Percentiles rank a stretch among this genome's conserved stretches.
Evolutionary conservation across 257 asterid species (phyloP).

Genomic region (Plantago major): DNA sequence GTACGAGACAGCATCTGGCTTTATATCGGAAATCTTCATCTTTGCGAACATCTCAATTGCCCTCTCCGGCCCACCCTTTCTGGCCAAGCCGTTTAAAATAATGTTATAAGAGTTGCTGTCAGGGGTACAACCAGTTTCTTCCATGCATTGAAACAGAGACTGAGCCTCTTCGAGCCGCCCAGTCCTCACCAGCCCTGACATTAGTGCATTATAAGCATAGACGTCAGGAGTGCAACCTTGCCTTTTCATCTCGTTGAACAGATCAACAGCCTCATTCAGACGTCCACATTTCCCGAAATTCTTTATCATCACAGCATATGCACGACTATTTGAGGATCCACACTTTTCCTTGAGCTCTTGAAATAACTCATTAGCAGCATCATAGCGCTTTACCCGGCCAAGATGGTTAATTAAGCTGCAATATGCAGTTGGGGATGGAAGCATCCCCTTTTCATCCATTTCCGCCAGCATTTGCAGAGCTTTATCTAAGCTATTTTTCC

Average conservation of each 20-base stretch:
- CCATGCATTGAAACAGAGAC: constrained; percentile 41
- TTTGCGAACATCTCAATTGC: constrained; percentile 44
- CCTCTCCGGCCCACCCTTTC: constrained; percentile 40
- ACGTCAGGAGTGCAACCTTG: constrained; percentile 45
- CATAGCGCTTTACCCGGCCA: constrained; percentile 70
- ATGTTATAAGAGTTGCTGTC: constrained; percentile 50
- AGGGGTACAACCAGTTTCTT: constrained; percentile 42
- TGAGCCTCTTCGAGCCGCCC: constrained; percentile 50
- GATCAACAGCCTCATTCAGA: constrained; percentile 44
- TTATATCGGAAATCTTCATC: constrained; percentile 41
- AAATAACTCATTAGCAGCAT: constrained; percentile 60
- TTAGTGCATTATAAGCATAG: constrained; percentile 60
- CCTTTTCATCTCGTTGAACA: constrained; percentile 50
- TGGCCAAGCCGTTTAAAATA: constrained; percentile 47
- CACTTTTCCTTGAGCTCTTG: constrained; percentile 54
- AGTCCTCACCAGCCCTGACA: constrained; percentile 61
- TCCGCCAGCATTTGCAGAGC: constrained; percentile 78
- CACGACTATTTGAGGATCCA: constrained; percentile 57
- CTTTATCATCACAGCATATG: constrained; percentile 56
- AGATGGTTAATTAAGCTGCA: constrained; percentile 89
- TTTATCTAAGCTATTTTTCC: constrained; percentile 64
- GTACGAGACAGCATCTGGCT: constrained; percentile 52
- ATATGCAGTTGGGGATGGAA: constrained; percentile 93
- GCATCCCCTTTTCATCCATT: constrained; percentile 94
- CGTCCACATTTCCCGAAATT: constrained; percentile 53